Conservation (phyloP, 108 stramenopile genomes). For the Conticribra guillardii region DNA sequence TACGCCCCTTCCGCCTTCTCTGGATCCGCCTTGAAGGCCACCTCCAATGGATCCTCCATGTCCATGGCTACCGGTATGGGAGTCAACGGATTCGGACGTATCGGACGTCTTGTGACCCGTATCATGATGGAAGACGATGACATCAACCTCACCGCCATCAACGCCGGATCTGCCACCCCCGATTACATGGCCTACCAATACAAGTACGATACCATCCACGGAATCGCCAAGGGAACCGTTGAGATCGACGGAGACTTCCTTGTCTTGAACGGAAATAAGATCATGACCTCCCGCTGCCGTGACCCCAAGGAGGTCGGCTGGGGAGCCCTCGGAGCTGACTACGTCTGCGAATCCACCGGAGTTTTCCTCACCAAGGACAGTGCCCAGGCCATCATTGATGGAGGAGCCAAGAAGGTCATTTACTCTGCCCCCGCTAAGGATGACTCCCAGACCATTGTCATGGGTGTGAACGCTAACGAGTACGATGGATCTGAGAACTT, state of each 20-base stretch:
- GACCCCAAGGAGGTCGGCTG: conserved; percentile 98
- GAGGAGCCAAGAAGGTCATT: conserved; percentile 99
- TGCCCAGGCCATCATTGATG: conserved; percentile 94
- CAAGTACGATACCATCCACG: conserved; percentile 99
- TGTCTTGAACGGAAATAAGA: conserved; percentile 94
- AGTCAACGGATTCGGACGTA: conserved; percentile 99
- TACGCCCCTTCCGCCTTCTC: conserved; percentile 87
- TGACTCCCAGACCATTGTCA: conserved; percentile 97
- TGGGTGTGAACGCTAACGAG: conserved; percentile 97
- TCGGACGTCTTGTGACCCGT: conserved; percentile 99
- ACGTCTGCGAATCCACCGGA: conserved; percentile 99
- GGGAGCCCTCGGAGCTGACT: conserved; percentile 94
- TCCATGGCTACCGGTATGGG: conserved; percentile 89
- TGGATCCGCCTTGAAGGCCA: conserved; percentile 73
- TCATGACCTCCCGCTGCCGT: conserved; percentile 92
- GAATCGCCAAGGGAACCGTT: conserved; percentile 95
- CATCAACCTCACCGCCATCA: conserved; percentile 91
- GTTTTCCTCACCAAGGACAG: conserved; percentile 98
- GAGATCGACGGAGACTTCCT: conserved; percentile 98
- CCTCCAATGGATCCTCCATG: conserved; percentile 82
- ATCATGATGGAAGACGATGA: conserved; percentile 95
- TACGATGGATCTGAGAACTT: conserved; percentile 95
- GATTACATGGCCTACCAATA: conserved; percentile 99
- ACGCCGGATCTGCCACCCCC: conserved; percentile 96
- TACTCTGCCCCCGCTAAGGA: conserved; percentile 99